Conservation (phyloP, 371 early-diverging fungal genomes). For the Lichtheimia hyalospora region DNA sequence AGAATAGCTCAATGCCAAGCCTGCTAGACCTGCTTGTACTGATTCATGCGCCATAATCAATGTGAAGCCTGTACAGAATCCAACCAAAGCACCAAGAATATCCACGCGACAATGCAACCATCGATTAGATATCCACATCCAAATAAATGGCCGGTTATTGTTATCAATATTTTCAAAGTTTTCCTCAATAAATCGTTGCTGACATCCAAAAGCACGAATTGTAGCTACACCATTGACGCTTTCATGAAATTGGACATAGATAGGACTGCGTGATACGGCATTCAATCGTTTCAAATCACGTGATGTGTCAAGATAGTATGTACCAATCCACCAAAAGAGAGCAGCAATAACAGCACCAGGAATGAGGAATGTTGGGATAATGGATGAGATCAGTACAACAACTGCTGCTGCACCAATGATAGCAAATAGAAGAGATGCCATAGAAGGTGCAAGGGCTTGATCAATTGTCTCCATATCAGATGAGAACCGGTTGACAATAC, state of each 20-base stretch:
- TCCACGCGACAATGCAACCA: slow-evolving; percentile 88
- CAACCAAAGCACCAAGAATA: slow-evolving; percentile 65
- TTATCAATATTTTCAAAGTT: slow-evolving; percentile 58
- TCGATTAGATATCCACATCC: slow-evolving; percentile 84
- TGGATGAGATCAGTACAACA: slow-evolving; percentile 26
- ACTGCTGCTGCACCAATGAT: slow-evolving; percentile 46
- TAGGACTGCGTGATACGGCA: slow-evolving; percentile 76
- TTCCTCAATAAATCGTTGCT: slow-evolving; percentile 61
- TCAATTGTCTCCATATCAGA: slow-evolving; percentile 77
- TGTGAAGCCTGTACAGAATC: slow-evolving; percentile 71
- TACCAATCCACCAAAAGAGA: slow-evolving; percentile 48
- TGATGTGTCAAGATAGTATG: slow-evolving; percentile 68
- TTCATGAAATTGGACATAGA: slow-evolving; percentile 77
- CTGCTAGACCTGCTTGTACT: slow-evolving; percentile 76
- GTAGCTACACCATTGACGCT: slow-evolving; percentile 74
- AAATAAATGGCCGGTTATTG: slow-evolving; percentile 80
- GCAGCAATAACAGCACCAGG: slow-evolving; percentile 52
- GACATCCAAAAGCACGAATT: slow-evolving; percentile 75
- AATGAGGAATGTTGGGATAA: slow-evolving; percentile 55
- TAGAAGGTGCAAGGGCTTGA: slow-evolving; percentile 48
- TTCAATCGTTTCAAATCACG: slow-evolving; percentile 92
- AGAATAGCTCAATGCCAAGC: slow-evolving; percentile 75
- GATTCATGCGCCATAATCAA: slow-evolving; percentile 45
- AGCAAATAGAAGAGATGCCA: slow-evolving; percentile 47
- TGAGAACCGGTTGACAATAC: slow-evolving; percentile 85